Base-by-base conservation (phyloP, 352 stramenopile genomes). In the Globisporangium emineosum region DNA sequence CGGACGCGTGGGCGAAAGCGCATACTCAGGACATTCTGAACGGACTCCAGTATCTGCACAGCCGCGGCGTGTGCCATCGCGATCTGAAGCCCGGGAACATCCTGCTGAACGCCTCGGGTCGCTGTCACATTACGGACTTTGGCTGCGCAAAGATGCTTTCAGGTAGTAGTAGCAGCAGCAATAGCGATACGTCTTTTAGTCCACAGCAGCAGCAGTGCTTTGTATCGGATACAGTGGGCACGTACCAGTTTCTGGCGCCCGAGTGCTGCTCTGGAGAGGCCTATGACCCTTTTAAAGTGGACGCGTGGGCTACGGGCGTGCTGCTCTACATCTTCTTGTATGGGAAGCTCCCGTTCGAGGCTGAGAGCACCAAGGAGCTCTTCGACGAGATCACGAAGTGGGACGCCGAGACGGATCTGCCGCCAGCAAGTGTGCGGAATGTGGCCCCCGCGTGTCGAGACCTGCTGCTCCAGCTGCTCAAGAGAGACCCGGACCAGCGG, bases 61-160 rank as follows among this genome's bases (percentile, higher is more conserved):
- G 56, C 12, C 78, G 76, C 17, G 64, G 77, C 57, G 77, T 97
- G 52, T 95, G 89, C 50, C 90, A 97, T 67, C 86, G 90, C 21
- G 90, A 97, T 63, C 83, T 97, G 45, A 97, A 97, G 79, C 89
- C 90, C 1, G 88, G 95, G 52, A 97, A 97, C 58, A 73, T 97
- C 13, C 72, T 97, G 13, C 60, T 97, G 23, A 96, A 91, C 47
- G 79, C 69, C n/a, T 70, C 73, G 4, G 78, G 77, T 17, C 90
- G 86, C 12, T 95, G 91, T 51, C 89, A 94, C 27, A 72, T 97
- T 47, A 83, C 83, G 3, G 90, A 97, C 64, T 97, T 97, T 72
- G 89, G 89, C 17, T 97, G 89, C 61, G 89, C 90, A 13, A 79
- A 87, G 63, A 57, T 40, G 0, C 69, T 82, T 53, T 30, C 29